Evolutionary conservation across 495 filamentous ascomycete genomes (phyloP), one percentile per base, ranked within the genome.

Genomic region (Penicillium verhagenii): DNA sequence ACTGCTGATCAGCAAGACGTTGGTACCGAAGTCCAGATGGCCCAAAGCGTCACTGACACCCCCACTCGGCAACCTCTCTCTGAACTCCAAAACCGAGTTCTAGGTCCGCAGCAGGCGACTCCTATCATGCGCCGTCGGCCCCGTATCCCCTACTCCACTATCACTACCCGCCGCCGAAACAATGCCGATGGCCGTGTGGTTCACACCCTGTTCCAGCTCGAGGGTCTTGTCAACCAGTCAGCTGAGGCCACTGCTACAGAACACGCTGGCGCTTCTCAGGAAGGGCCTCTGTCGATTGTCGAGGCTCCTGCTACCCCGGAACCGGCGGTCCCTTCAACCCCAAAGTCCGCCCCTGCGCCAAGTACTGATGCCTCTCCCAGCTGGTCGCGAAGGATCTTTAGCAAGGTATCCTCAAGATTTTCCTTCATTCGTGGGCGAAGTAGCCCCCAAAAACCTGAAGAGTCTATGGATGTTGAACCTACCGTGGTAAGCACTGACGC

Each of bases 161-260:
- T 69, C 39, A 56, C 66, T n/a, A 64, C 53, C 14, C 63, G 68
- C 13, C 72, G 70, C 20, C 57, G 57, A 9, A 63, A 45, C 1
- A 66, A 72, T 40, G 48, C 53, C 11, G 53, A 59, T 31, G 72
- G 72, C 10, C 64, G 67, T 5, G 65, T 76, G 19, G 57, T 67
- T 21, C 54, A 53, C 3, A 76, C 73, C 10, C 45, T 71, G 11
- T 71, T 66, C n/a, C 70, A 72, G n/a, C 38, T 74, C n/a, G 66
- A 70, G 2, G 50, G 71, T n/a, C 56, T 68, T 7, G 38, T 74
- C 23, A 60, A 63, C 14, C 67, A 73, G 58, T 19, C 29, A 9
- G 54, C 50, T 11, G 64, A 64, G 13, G 52, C 59, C 10, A 61
- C 67, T 44, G 49, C 54, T 2, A 55, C 53, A 42, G n/a, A 48